Evolutionary conservation across 805 yeast species (phyloP).

Genomic region (Candida hungchunana): DNA sequence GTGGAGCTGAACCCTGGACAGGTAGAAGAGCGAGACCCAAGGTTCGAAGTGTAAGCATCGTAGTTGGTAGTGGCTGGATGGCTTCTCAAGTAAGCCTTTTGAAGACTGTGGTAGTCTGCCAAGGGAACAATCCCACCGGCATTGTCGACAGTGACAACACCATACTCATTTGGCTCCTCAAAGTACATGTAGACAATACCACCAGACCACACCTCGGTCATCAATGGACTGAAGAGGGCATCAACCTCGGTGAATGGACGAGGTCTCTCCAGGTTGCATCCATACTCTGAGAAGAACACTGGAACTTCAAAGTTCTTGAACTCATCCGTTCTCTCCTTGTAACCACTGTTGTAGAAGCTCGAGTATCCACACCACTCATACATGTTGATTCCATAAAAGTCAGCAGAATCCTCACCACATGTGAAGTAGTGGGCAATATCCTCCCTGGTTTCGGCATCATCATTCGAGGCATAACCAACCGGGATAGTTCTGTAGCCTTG

Average conservation of each 20-base stretch:
- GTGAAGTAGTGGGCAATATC: slow-evolving; percentile 79
- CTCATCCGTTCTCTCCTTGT: slow-evolving; percentile 55
- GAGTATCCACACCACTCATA: slow-evolving; percentile 84
- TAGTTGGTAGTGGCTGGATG: slow-evolving; percentile 41
- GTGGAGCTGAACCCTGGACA: slow-evolving; percentile 48
- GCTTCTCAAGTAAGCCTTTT: slow-evolving; percentile 45
- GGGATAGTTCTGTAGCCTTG: slow-evolving; percentile 76
- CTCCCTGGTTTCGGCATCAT: slow-evolving; percentile 76
- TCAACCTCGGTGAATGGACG: slow-evolving; percentile 70
- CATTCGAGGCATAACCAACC: slow-evolving; percentile 91
- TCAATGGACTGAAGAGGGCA: slow-evolving; percentile 57
- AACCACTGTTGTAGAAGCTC: slow-evolving; percentile 60
- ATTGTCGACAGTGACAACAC: slow-evolving; percentile 51
- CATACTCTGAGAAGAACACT: slow-evolving; percentile 75
- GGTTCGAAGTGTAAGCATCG: slow-evolving; percentile 27
- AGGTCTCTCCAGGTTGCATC: slow-evolving; percentile 65
- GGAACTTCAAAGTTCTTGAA: slow-evolving; percentile 67
- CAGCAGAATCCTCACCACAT: slow-evolving; percentile 68
- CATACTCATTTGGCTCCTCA: slow-evolving; percentile 71
- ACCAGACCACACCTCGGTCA: slow-evolving; percentile 83
- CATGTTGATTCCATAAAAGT: slow-evolving; percentile 82
- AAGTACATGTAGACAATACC: slow-evolving; percentile 83
- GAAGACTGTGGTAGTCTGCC: slow-evolving; percentile 55
- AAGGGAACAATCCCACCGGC: slow-evolving; percentile 45
- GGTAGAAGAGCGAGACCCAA: slow-evolving; percentile 11